These are phyloP conservation scores for Kwoniella bestiolae DNA, from an alignment of 768 basidiomycete species.

Conservation along the genomic window DNA sequence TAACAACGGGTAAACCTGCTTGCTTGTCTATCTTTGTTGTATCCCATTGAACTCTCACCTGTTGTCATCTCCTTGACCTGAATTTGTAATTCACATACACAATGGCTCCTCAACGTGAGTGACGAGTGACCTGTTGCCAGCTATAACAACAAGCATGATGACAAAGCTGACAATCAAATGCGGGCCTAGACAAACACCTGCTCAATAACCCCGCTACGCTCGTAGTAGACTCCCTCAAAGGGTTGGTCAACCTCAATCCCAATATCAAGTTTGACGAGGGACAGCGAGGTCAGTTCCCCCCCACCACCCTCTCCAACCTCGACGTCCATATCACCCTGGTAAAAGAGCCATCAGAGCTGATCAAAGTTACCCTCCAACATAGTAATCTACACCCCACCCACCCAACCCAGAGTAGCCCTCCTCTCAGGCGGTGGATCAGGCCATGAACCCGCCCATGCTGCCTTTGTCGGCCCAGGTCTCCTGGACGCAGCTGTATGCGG, in stretches of 20 bases:
- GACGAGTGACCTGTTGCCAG: too few species aligned
- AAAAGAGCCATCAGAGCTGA: too few species aligned
- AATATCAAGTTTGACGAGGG: constrained; percentile 70
- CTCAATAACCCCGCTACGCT: constrained; percentile 71
- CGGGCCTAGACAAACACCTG: constrained; percentile 69
- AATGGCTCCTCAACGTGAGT: constrained; percentile 21
- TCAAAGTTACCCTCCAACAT: neutral
- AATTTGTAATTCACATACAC: neutral
- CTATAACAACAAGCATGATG: neutral
- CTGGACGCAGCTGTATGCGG: constrained; percentile 84
- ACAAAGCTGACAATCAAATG: neutral
- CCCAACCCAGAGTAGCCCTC: constrained; percentile 65
- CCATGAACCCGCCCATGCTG: constrained; percentile 89
- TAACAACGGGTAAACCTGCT: too few species aligned
- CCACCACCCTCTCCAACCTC: too few species aligned
- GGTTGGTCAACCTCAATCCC: constrained; percentile 69
- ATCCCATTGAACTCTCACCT: too few species aligned
- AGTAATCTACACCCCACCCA: constrained; percentile 28
- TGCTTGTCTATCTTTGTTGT: too few species aligned
- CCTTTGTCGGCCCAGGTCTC: constrained; percentile 85
- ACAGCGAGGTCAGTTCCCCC: constrained; percentile 72
- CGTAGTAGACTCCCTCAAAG: constrained; percentile 77
- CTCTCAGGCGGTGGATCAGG: constrained; percentile 61
- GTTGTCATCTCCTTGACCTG: too few species aligned
- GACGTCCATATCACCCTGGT: too few species aligned